Evolutionary conservation across 2,329 filamentous ascomycete genomes (phyloP).

Genomic region (Chaetothyriales sp.): DNA sequence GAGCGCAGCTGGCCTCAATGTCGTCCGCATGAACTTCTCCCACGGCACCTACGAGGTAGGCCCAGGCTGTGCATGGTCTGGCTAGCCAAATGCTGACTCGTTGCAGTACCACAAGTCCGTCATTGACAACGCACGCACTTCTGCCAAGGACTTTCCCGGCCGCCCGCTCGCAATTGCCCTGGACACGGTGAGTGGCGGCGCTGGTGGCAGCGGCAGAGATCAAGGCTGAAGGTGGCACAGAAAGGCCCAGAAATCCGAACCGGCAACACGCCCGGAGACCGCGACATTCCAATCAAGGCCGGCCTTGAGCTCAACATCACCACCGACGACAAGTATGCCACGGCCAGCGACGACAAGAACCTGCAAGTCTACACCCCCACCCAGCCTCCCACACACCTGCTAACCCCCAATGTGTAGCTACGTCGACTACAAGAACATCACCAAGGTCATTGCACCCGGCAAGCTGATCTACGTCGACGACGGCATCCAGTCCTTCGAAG

Average conservation of each 20-base stretch:
- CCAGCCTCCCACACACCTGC: conserved; percentile 1
- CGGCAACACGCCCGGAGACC: conserved; percentile 56
- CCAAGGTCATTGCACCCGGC: conserved; percentile 84
- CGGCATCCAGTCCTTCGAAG: conserved; percentile 92
- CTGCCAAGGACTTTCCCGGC: conserved; percentile 62
- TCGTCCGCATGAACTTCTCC: conserved; percentile 99
- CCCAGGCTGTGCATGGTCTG: conserved; percentile 2
- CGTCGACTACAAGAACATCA: conserved; percentile 99
- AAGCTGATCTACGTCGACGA: conserved; percentile 97
- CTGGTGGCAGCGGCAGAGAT: too few species aligned
- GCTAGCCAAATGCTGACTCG: conserved; percentile 10
- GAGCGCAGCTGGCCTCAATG: conserved; percentile 66
- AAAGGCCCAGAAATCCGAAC: conserved; percentile 83
- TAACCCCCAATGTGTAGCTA: conserved; percentile 44
- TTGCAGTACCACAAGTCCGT: conserved; percentile 85
- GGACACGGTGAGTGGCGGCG: conserved; percentile 52
- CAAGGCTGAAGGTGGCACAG: conserved; percentile 21
- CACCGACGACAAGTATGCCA: conserved; percentile 85
- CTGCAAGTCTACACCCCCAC: conserved; percentile 49
- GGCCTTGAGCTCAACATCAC: conserved; percentile 88
- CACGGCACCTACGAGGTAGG: conserved; percentile 69
- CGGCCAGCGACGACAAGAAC: conserved; percentile 72
- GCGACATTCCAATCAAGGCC: conserved; percentile 65
- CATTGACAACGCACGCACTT: conserved; percentile 85
- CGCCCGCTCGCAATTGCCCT: conserved; percentile 93